phyloP scores from a whole-genome alignment of 345 rosid genomes.

The Pseudoturritis turrita region DNA sequence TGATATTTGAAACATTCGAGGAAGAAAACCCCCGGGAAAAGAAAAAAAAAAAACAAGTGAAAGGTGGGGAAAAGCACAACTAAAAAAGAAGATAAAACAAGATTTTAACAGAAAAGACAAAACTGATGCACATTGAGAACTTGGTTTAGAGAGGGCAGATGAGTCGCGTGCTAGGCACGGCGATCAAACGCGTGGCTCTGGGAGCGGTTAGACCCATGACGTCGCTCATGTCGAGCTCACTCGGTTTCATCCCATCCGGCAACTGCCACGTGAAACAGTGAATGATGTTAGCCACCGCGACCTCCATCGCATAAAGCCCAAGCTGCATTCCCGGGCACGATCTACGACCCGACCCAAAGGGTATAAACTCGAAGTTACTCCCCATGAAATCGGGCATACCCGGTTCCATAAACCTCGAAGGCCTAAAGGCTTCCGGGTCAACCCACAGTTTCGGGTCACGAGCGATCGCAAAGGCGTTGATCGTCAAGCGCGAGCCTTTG shows the following conservation, averaged over 20 bases:
- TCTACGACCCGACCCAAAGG: conserved; percentile 89
- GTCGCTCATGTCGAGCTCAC: conserved; percentile 79
- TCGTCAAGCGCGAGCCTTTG: conserved; percentile 59
- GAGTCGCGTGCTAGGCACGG: conserved; percentile 56
- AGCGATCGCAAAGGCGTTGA: conserved; percentile 76
- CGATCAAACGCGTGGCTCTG: conserved; percentile 58
- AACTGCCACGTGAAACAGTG: conserved; percentile 82
- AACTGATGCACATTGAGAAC: not conserved
- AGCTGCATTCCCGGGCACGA: conserved; percentile 96
- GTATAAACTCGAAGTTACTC: conserved; percentile 71
- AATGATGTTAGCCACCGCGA: conserved; percentile 65
- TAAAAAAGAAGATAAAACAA: not conserved
- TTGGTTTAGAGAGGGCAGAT: conserved; percentile 30
- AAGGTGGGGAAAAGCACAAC: not conserved
- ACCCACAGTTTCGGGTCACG: conserved; percentile 73
- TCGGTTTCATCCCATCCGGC: conserved; percentile 85
- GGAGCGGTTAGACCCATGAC: conserved; percentile 89
- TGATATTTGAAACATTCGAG: not conserved
- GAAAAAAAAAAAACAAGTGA: not conserved
- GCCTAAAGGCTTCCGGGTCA: conserved; percentile 64
- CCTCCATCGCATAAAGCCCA: conserved; percentile 71
- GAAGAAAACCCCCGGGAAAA: not conserved
- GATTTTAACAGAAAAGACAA: not conserved
- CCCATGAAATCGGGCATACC: conserved; percentile 78
- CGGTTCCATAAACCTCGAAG: conserved; percentile 61